Base-by-base conservation (phyloP, 495 filamentous ascomycete genomes). In the Trypethelium eluteriae region DNA sequence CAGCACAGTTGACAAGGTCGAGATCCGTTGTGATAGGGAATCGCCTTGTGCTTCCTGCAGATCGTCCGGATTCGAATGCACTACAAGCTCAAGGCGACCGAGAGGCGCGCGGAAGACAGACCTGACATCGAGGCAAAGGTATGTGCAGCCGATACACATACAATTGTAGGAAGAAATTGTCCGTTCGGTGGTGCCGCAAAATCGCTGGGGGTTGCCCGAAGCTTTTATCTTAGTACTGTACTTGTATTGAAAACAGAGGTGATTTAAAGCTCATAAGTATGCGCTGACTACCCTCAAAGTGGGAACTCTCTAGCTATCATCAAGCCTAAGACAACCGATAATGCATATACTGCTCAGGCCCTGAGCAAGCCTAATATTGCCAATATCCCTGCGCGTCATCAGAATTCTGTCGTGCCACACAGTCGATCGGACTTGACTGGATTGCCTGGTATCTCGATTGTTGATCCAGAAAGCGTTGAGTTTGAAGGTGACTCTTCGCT, bases 21-120 rank as follows among this genome's bases (percentile, higher is more conserved):
- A 59, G 53, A 59, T 59, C 53, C 53, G 53, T 59, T 59, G 53
- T 36, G 53, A 59, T 59, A 34, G 53, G 53, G 53, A 59, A 36
- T 59, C 53, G 25, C 53, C 53, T 59, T 59, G 53, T 59, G 36
- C 25, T 36, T 59, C 53, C 2, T 59, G 53, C 2, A 59, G 53
- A 59, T 59, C 32, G 32, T 59, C 53, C 53, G 32, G 32, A 34
- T 59, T 59, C 14, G 53, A 59, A 36, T 59, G 53, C 32, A 59
- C 18, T 59, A 59, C 32, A 59, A 35, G 25, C 32, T 32, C 53
- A 59, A 59, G 32, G 53, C 53, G 32, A 59, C 53, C 53, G 18
- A 18, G 53, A 59, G 53, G 25, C 14, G 53, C 25, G n/a, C 53
- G 53, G 18, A 59, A 59, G 18, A 59, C 32, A 59, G 53, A 59